Evolutionary conservation across 352 stramenopile genomes (phyloP).

Genomic region (Globisporangium barbulae): DNA sequence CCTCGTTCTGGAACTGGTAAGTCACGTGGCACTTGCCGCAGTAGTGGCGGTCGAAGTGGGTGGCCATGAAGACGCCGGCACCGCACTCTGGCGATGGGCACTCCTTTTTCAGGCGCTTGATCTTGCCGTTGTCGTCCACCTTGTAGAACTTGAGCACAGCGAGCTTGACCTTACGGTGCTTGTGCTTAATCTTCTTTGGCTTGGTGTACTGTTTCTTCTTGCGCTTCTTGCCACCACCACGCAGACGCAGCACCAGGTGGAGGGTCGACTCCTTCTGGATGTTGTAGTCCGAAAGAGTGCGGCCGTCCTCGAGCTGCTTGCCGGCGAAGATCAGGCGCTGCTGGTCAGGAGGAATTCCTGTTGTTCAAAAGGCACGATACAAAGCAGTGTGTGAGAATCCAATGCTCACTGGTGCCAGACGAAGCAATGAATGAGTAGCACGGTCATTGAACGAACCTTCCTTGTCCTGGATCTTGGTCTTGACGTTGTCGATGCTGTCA

Average conservation of each 20-base stretch:
- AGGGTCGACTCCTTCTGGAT: constrained; percentile 98
- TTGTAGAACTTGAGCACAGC: constrained; percentile 98
- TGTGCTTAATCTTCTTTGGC: constrained; percentile 99
- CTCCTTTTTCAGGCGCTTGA: constrained; percentile 97
- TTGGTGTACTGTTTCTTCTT: constrained; percentile 99
- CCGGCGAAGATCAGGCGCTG: constrained; percentile 99
- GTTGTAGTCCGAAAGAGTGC: constrained; percentile 93
- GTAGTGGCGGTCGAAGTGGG: constrained; percentile 99
- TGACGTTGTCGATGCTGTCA: constrained; percentile 99
- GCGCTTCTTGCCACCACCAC: constrained; percentile 97
- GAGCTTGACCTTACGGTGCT: constrained; percentile 97
- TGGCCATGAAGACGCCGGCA: constrained; percentile 99
- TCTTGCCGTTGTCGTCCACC: constrained; percentile 95
- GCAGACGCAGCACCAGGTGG: constrained; percentile 96
- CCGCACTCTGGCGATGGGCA: constrained; percentile 93
- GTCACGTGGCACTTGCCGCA: constrained; percentile 99
- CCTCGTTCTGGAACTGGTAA: constrained; percentile 90
- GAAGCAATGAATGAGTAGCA: background rate
- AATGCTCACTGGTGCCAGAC: background rate
- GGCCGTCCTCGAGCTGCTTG: constrained; percentile 98
- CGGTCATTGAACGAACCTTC: constrained; percentile 73
- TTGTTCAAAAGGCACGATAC: constrained; percentile 17
- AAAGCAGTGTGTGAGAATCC: constrained; percentile 3
- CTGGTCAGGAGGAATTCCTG: constrained; percentile 98
- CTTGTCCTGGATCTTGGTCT: constrained; percentile 99